Percentiles rank a stretch among this genome's conserved stretches.
Conservation (phyloP, 805 yeast genomes). For the Kodamaea kaohsiungensis region DNA sequence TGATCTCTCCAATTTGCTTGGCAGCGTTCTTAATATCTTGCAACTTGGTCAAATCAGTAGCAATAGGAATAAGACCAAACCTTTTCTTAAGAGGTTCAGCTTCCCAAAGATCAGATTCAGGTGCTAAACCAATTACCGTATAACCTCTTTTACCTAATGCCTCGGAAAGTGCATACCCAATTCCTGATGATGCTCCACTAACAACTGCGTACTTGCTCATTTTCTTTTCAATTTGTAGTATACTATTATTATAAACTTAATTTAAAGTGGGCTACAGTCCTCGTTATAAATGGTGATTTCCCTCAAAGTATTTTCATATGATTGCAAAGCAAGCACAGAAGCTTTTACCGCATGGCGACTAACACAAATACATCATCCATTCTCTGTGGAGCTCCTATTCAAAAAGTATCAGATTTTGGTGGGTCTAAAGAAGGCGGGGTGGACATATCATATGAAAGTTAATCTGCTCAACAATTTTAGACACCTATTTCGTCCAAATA, state of each 20-base stretch:
- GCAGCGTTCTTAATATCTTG: conserved; percentile 28
- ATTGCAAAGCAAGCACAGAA: background rate
- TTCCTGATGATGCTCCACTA: conserved; percentile 28
- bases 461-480: background rate
- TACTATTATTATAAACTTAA: background rate
- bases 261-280: background rate
- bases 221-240: background rate
- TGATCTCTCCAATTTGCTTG: conserved; percentile 21
- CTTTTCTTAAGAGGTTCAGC: conserved; percentile 18
- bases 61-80: conserved; percentile 28
- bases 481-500: background rate
- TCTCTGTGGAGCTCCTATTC: background rate
- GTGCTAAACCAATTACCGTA: conserved; percentile 20
- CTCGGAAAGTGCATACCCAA: conserved; percentile 24
- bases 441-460: conserved; percentile 1
- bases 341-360: background rate
- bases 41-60: conserved; percentile 37
- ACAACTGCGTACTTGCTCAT: conserved; percentile 20
- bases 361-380: background rate
- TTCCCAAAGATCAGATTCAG: conserved; percentile 14
- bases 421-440: background rate
- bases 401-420: background rate
- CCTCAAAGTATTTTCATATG: background rate
- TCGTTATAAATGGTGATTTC: background rate
- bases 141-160: conserved; percentile 23